Conservation (phyloP, 257 asterid genomes). For the Galeopsis tetrahit region DNA sequence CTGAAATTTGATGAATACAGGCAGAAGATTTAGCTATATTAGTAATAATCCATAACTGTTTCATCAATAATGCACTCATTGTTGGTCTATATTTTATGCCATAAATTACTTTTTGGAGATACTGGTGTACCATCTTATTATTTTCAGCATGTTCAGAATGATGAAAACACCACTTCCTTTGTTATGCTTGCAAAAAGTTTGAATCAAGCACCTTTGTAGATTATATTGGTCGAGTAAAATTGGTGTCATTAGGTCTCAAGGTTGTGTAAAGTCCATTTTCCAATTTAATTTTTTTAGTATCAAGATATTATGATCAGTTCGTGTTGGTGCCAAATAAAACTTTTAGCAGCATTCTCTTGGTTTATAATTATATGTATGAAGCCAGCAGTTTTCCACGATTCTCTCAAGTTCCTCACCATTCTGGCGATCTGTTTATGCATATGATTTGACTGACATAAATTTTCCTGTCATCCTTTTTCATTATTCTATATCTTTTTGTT, state of each 20-base stretch:
- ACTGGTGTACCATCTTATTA: conserved; percentile 13
- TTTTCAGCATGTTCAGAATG: conserved; percentile 14
- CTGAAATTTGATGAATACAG: conserved; percentile 1
- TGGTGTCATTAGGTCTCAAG: not conserved
- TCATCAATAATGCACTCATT: not conserved
- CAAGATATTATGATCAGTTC: not conserved
- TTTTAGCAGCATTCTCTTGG: conserved; percentile 8
- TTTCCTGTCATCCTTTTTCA: not conserved
- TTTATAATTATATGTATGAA: conserved; percentile 2
- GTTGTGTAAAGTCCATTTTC: conserved; percentile 10
- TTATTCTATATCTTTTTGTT: conserved; percentile 19
- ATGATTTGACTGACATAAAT: conserved; percentile 11
- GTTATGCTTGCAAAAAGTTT: conserved; percentile 1
- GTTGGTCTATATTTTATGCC: not conserved
- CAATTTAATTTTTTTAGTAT: not conserved
- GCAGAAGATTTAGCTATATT: conserved; percentile 1
- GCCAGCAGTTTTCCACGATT: not conserved
- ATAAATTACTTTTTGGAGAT: not conserved
- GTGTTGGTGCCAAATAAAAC: conserved; percentile 12
- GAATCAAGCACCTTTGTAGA: not conserved
- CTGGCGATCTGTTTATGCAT: not conserved
- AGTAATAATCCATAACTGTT: not conserved
- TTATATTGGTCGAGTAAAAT: not conserved
- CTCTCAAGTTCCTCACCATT: not conserved
- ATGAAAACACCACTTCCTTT: not conserved